Conservation (phyloP, 768 basidiomycete genomes). For the Suillus plorans region DNA sequence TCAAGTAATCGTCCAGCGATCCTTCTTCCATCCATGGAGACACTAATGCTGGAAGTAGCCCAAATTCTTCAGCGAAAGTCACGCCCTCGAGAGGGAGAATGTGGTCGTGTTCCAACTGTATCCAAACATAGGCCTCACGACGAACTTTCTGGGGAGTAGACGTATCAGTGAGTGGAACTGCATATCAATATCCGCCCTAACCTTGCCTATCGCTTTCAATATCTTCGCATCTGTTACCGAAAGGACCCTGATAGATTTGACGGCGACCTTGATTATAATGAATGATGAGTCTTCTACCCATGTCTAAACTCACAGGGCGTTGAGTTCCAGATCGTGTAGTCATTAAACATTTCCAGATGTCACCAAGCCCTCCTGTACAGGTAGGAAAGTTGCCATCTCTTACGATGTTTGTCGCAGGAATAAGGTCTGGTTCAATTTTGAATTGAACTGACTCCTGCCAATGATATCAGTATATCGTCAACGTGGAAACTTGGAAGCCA, state of each 20-base stretch:
- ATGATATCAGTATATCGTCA: background rate
- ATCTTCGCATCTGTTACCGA: background rate
- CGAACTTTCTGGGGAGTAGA: constrained; percentile 23
- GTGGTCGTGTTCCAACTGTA: constrained; percentile 27
- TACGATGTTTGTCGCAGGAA: background rate
- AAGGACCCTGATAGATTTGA: constrained; percentile 6
- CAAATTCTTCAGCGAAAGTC: constrained; percentile 11
- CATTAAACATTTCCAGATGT: constrained; percentile 11
- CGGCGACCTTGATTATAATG: constrained; percentile 6
- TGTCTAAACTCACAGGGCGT: background rate
- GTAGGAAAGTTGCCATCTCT: background rate
- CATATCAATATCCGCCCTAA: background rate
- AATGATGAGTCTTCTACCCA: background rate
- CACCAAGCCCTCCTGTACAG: background rate
- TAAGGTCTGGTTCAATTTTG: background rate
- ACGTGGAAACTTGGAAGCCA: background rate
- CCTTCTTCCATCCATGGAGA: constrained; percentile 29
- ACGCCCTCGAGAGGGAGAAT: constrained; percentile 32
- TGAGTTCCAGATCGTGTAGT: background rate
- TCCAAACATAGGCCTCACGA: constrained; percentile 32
- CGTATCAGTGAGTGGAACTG: background rate
- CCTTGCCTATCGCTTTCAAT: background rate
- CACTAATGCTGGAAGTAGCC: constrained; percentile 17
- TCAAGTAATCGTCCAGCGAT: constrained; percentile 19
- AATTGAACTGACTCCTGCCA: background rate